phyloP scores from a whole-genome alignment of 345 rosid species.

The Syzygium grande region DNA sequence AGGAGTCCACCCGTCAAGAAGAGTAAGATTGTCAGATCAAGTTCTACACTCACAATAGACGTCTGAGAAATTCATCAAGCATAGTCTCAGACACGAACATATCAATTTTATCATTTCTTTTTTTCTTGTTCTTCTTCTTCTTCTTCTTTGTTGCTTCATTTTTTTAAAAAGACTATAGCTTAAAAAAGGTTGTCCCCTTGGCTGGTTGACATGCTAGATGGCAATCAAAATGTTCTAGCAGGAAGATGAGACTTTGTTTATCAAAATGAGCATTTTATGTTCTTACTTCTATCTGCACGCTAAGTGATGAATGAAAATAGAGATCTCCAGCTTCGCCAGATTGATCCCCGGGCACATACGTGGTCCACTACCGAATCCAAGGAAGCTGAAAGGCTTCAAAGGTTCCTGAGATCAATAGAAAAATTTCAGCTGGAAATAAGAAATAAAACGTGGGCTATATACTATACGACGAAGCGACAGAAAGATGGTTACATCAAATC shows the following conservation, averaged over 20 bases:
- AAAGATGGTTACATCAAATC: too few species aligned
- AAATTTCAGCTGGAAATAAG: too few species aligned
- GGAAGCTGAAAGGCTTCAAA: too few species aligned
- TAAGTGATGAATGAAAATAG: too few species aligned
- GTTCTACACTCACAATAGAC: background rate
- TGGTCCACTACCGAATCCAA: too few species aligned
- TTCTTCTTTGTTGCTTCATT: background rate
- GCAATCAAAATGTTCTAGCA: background rate
- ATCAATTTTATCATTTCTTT: background rate
- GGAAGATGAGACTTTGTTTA: background rate
- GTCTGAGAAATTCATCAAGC: background rate
- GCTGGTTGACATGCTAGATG: background rate
- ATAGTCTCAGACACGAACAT: background rate
- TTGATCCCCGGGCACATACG: too few species aligned
- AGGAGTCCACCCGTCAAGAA: conserved; percentile 38
- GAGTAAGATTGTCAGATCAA: background rate
- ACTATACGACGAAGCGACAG: too few species aligned
- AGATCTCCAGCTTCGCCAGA: too few species aligned
- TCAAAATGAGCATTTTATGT: background rate
- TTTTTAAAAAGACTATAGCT: background rate
- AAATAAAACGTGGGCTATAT: too few species aligned
- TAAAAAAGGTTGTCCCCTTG: background rate
- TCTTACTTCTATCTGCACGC: background rate
- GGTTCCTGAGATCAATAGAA: too few species aligned
- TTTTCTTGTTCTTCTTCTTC: background rate